Base-by-base conservation (phyloP, 768 basidiomycete species). In the Macrolepiota dolichaula region DNA sequence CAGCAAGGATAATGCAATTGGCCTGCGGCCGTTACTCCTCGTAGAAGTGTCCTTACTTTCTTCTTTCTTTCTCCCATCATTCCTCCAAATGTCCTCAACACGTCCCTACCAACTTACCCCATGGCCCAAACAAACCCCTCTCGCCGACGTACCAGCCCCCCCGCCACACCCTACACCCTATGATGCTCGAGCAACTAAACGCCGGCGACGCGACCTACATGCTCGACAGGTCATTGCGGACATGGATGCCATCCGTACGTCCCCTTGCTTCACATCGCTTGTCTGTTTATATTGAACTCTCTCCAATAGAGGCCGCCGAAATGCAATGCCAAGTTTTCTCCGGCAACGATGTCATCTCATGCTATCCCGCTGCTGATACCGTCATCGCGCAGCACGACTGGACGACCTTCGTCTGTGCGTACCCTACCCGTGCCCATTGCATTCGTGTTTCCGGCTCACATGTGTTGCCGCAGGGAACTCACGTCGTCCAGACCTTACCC, bases 401-500 rank as follows among this genome's bases (percentile, higher is more conserved):
- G 80, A 84, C 86, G 3, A 81, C 86, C 38, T 87, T 94, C 69
- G 85, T 94, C 69, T 95, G 93, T 92, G 69, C 72, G 91, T 88
- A 49, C 29, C 22, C 27, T 47, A 12, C 27, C 32, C 15, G 63
- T 62, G 5, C 67, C 44, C 46, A 24, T 61, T 63, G 37, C 62
- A 64, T n/a, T 38, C 57, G 9, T 54, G 47, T 50, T 38, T 42
- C 47, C 62, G 19, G 67, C 46, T 61, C 61, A 63, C 55, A 56
- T 70, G 55, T 55, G 24, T 51, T 59, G 62, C 57, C 51, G 17
- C 71, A 92, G 90, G 91, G 91, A 93, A 94, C 68, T 87, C 85
- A 63, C 79, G 80, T 59, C 79, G 85, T 37, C 90, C 91, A 6
- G 79, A 86, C 62, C 77, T 89, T 54, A 81, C 80, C 38, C 88